phyloP scores from a whole-genome alignment of 805 yeast genomes.

The Metschnikowia reukaufii region DNA sequence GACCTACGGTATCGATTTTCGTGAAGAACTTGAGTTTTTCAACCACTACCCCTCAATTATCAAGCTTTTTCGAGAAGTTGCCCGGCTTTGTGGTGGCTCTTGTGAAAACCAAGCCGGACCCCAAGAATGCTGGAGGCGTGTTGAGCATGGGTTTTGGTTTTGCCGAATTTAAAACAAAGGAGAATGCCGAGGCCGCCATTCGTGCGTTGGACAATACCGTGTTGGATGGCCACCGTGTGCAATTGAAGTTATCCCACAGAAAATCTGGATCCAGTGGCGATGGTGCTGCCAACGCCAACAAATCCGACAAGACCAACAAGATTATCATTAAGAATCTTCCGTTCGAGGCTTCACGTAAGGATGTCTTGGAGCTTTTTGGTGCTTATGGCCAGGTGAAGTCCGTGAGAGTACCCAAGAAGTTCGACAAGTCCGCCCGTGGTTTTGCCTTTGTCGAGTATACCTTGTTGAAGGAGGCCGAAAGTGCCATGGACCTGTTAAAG shows the following conservation, averaged over 20 bases:
- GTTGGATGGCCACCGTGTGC: constrained; percentile 87
- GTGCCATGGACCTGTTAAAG: constrained; percentile 87
- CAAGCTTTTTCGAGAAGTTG: constrained; percentile 62
- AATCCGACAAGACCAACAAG: constrained; percentile 57
- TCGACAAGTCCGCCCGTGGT: constrained; percentile 93
- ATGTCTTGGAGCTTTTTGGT: constrained; percentile 87
- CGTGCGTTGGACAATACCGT: constrained; percentile 69
- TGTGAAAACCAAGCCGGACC: constrained; percentile 85
- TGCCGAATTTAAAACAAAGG: constrained; percentile 80
- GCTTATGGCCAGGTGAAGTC: constrained; percentile 94
- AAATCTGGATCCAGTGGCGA: constrained; percentile 42
- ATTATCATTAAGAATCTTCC: constrained; percentile 96
- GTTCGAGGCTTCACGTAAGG: constrained; percentile 91
- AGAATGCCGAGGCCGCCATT: constrained; percentile 77
- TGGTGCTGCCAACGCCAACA: constrained; percentile 25
- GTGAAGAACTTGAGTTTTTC: constrained; percentile 89
- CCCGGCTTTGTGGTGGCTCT: constrained; percentile 81
- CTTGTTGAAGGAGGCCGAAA: constrained; percentile 83
- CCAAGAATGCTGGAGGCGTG: constrained; percentile 63
- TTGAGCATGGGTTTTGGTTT: constrained; percentile 98
- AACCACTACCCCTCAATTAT: constrained; percentile 61
- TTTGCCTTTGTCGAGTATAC: constrained; percentile 96
- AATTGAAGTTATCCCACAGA: constrained; percentile 85
- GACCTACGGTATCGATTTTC: constrained; percentile 84
- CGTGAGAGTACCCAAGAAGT: constrained; percentile 93